Conservation (phyloP, 495 filamentous ascomycete species). For the Penicillium verhagenii region DNA sequence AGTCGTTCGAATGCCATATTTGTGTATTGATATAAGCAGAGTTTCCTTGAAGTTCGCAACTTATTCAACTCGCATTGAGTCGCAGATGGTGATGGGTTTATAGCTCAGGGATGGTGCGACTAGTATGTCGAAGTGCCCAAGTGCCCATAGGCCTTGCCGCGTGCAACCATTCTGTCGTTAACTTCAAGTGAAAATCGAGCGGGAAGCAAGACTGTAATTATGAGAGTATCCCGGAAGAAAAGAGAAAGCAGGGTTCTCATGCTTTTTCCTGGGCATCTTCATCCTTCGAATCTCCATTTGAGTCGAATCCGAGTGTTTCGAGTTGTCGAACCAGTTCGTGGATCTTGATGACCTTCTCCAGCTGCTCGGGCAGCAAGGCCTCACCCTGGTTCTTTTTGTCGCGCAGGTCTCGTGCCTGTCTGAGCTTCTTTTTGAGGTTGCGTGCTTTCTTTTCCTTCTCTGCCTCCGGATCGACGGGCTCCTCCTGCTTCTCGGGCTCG, state of each 20-base stretch:
- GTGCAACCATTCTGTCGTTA: background rate
- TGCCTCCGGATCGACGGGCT: constrained; percentile 60
- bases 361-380: constrained; percentile 84
- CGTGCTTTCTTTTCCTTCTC: constrained; percentile 92
- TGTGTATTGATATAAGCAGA: background rate
- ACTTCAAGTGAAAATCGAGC: background rate
- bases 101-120: background rate
- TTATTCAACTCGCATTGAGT: background rate
- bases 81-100: background rate
- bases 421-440: constrained; percentile 92
- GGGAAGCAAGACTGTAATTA: background rate
- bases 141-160: background rate
- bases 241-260: constrained; percentile 5
- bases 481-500: constrained; percentile 9
- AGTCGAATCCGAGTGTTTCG: constrained; percentile 80
- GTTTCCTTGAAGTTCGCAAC: background rate
- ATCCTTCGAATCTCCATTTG: constrained; percentile 56
- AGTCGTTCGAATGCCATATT: background rate
- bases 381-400: constrained; percentile 88
- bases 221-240: background rate
- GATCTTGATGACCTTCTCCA: constrained; percentile 96
- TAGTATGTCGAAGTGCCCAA: background rate
- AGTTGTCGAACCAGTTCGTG: constrained; percentile 89
- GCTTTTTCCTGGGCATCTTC: constrained; percentile 9
- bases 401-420: constrained; percentile 86